These are phyloP conservation scores for Termitomyces sp. DNA, from an alignment of 768 basidiomycete genomes.

Conservation along the genomic window DNA sequence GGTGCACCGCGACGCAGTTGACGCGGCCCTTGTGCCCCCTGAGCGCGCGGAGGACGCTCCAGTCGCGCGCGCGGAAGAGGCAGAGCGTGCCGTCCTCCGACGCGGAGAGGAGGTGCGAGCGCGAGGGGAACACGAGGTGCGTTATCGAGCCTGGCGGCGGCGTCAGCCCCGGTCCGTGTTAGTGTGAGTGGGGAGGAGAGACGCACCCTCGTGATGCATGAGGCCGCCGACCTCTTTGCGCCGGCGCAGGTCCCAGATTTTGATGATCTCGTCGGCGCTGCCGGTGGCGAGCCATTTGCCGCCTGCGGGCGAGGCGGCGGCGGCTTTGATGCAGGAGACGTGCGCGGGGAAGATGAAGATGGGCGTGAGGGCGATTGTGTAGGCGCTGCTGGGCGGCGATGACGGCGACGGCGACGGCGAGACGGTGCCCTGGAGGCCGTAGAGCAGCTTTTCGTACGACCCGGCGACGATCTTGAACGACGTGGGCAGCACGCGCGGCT, in stretches of 20 bases:
- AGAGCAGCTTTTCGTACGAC: slow-evolving; percentile 94
- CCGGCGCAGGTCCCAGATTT: slow-evolving; percentile 92
- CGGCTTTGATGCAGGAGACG: slow-evolving; percentile 86
- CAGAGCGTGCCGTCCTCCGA: slow-evolving; percentile 91
- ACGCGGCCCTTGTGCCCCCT: slow-evolving; percentile 94
- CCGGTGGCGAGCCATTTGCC: slow-evolving; percentile 97
- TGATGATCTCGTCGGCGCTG: slow-evolving; percentile 93
- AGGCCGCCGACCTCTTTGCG: slow-evolving; percentile 92
- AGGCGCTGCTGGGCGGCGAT: not conserved
- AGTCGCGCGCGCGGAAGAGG: slow-evolving; percentile 90
- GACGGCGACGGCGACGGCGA: slow-evolving; percentile 9
- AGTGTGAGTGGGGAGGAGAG: not conserved
- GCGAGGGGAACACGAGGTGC: slow-evolving; percentile 77
- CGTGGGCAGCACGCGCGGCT: slow-evolving; percentile 29
- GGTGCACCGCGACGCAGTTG: slow-evolving; percentile 88
- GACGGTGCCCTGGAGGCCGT: slow-evolving; percentile 74
- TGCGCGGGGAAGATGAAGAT: slow-evolving; percentile 98
- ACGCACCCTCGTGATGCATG: slow-evolving; percentile 89
- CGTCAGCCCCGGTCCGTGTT: not conserved
- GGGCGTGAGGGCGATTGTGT: slow-evolving; percentile 48
- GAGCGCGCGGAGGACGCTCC: slow-evolving; percentile 81
- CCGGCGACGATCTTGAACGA: slow-evolving; percentile 88
- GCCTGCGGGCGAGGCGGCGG: slow-evolving; percentile 81
- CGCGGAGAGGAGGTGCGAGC: slow-evolving; percentile 85
- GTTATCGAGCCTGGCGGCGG: slow-evolving; percentile 77